Base-by-base conservation (phyloP, 768 basidiomycete genomes). In the Leucosporidium scottii region DNA sequence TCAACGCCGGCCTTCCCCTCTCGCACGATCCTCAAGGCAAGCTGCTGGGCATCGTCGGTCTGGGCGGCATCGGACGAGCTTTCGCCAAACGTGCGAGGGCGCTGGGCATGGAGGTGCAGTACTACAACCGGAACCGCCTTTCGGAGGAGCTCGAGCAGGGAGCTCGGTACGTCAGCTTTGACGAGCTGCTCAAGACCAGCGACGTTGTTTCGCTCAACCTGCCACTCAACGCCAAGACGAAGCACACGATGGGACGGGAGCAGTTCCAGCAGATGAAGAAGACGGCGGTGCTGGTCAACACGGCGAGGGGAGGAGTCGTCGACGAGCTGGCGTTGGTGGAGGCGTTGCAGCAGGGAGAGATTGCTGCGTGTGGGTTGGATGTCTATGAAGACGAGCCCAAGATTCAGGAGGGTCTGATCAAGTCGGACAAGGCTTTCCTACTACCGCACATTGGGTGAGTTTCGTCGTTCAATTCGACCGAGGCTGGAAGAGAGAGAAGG, bases 71-170 rank as follows among this genome's bases (percentile, higher is more conserved):
- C 72, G 80, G 80, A 0, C 82, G 87, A 73, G 82, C 91, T 63
- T 86, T 81, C 36, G 80, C 78, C 13, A 72, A 70, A 34, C 69
- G 77, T 28, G 68, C 82, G 0, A 86, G 85, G 62, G 86, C 86
- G 1, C 90, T 96, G 80, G 89, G 87, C 10, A 93, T 97, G 93
- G 87, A 87, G 61, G 81, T 94, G 63, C 81, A 94, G 55, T 96
- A 94, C 79, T 77, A 82, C 73, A 82, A 82, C 68, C 84, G 82
- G 54, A 81, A 39, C 76, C 68, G 39, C 12, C 79, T 84, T 56
- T 86, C 84, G 0, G 88, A 90, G 0, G 81, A 79, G 49, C 92
- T 87, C 82, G 87, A 86, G 20, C 61, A 49, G 28, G 66, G 72
- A 72, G 76, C 62, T 84, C 86, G 75, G 6, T 97, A 94, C 78